phyloP scores from a whole-genome alignment of 441 rosid genomes.

The Euphorbia corollata region DNA sequence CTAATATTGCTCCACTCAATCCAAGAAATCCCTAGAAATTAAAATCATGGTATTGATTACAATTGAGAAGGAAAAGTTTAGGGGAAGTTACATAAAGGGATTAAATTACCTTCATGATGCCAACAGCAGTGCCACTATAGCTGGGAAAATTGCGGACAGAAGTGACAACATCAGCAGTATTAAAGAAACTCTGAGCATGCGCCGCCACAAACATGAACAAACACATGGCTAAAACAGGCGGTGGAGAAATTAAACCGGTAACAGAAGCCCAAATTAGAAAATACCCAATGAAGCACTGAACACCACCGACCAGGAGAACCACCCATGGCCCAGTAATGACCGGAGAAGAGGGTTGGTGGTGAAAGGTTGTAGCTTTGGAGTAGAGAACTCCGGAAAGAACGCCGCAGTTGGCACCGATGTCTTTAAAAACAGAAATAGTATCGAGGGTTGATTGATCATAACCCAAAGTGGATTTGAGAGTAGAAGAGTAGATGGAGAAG shows the following conservation, averaged over 20 bases:
- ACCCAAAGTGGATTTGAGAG: slow-evolving; percentile 32
- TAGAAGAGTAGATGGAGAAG: slow-evolving; percentile 36
- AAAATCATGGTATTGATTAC: too few species aligned
- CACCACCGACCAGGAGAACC: slow-evolving; percentile 18
- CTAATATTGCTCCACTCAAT: slow-evolving; percentile 54
- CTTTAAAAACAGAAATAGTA: slow-evolving; percentile 22
- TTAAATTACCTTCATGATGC: slow-evolving; percentile 21
- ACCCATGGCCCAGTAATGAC: slow-evolving; percentile 19
- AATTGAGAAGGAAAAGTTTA: background rate
- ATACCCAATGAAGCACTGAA: slow-evolving; percentile 19
- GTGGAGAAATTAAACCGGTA: slow-evolving; percentile 12
- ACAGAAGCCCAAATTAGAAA: slow-evolving; percentile 20
- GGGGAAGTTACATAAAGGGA: background rate
- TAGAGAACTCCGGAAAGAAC: slow-evolving; percentile 22
- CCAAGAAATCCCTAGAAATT: slow-evolving; percentile 81
- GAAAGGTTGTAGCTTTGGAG: slow-evolving; percentile 10
- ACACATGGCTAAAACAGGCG: slow-evolving; percentile 20
- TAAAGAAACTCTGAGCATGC: slow-evolving; percentile 22
- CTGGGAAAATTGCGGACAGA: slow-evolving; percentile 18
- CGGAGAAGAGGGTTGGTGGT: background rate
- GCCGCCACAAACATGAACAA: slow-evolving; percentile 23
- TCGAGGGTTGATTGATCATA: slow-evolving; percentile 27
- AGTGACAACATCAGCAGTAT: slow-evolving; percentile 19
- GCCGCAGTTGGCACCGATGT: slow-evolving; percentile 19
- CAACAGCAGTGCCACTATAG: slow-evolving; percentile 18